Evolutionary conservation across 805 yeast genomes (phyloP).

Genomic region (Zygosaccharomyces kombuchaensis): DNA sequence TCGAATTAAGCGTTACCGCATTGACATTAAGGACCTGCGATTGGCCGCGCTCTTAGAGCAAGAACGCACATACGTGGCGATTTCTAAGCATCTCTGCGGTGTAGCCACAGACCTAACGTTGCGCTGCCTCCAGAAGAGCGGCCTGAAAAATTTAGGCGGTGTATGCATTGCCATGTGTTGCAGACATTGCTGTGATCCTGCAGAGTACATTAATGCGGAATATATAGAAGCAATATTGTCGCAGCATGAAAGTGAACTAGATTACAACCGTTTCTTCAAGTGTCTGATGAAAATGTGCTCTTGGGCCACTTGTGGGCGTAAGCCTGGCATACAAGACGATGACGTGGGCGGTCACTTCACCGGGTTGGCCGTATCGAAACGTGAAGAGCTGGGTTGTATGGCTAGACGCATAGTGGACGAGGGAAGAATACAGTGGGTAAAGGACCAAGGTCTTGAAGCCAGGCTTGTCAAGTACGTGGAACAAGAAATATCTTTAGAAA

Average conservation of each 20-base stretch:
- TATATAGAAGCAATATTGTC: constrained; percentile 39
- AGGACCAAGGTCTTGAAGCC: constrained; percentile 40
- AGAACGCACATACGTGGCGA: constrained; percentile 42
- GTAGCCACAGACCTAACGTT: constrained; percentile 88
- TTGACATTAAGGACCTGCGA: constrained; percentile 75
- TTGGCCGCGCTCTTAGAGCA: constrained; percentile 43
- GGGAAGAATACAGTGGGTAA: constrained; percentile 44
- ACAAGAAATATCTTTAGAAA: constrained; percentile 60
- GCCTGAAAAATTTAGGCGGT: constrained; percentile 42
- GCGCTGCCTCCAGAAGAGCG: constrained; percentile 49
- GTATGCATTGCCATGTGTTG: constrained; percentile 89
- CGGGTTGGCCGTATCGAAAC: constrained; percentile 42
- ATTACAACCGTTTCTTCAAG: constrained; percentile 37
- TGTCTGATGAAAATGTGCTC: constrained; percentile 63
- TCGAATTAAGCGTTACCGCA: constrained; percentile 34
- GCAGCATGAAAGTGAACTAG: constrained; percentile 35
- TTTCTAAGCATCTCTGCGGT: constrained; percentile 90
- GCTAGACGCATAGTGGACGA: constrained; percentile 76
- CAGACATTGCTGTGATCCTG: constrained; percentile 74
- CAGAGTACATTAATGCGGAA: constrained; percentile 33
- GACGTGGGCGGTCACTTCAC: constrained; percentile 42
- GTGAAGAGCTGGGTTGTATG: constrained; percentile 57
- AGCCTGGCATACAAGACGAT: constrained; percentile 38
- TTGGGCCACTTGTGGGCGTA: constrained; percentile 82
- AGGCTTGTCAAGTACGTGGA: constrained; percentile 57